Percentiles rank a stretch among this genome's conserved stretches.
Conservation (phyloP, 148 eudicot species). For the Oxyria digyna region DNA sequence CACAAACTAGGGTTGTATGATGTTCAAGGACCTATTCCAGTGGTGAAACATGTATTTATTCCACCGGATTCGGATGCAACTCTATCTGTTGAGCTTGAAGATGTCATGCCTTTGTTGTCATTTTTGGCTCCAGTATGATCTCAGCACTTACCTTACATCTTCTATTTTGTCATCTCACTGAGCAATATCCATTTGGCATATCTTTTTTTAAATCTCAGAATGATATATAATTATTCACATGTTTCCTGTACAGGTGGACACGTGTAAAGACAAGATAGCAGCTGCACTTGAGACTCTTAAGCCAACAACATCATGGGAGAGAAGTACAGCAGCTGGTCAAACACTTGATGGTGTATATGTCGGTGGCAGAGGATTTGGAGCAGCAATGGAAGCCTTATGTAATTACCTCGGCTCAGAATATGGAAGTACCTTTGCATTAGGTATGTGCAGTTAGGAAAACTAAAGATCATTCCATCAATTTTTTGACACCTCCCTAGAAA, state of each 20-base stretch:
- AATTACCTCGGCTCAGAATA: conserved; percentile 90
- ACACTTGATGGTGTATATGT: conserved; percentile 73
- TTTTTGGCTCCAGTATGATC: conserved; percentile 93
- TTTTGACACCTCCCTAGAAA: not conserved
- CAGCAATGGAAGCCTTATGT: conserved; percentile 85
- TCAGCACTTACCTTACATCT: not conserved
- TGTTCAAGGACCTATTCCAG: conserved; percentile 96
- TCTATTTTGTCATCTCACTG: not conserved
- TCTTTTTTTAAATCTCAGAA: not conserved
- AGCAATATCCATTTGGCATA: not conserved
- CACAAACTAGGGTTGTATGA: conserved; percentile 89
- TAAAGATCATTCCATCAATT: not conserved
- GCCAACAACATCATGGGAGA: conserved; percentile 94
- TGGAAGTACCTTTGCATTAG: conserved; percentile 90
- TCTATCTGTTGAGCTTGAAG: conserved; percentile 65
- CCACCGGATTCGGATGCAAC: conserved; percentile 59
- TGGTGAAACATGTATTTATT: conserved; percentile 74
- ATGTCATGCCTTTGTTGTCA: conserved; percentile 85
- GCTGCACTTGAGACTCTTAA: conserved; percentile 91
- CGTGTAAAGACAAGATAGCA: conserved; percentile 87
- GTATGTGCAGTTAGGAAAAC: conserved; percentile 18
- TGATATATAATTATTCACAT: not conserved
- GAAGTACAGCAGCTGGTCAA: conserved; percentile 75
- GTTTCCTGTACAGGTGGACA: conserved; percentile 54
- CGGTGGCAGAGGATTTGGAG: conserved; percentile 97